Evolutionary conservation across 1,139 yeast species (phyloP).

Genomic region (Neolecta irregularis): DNA sequence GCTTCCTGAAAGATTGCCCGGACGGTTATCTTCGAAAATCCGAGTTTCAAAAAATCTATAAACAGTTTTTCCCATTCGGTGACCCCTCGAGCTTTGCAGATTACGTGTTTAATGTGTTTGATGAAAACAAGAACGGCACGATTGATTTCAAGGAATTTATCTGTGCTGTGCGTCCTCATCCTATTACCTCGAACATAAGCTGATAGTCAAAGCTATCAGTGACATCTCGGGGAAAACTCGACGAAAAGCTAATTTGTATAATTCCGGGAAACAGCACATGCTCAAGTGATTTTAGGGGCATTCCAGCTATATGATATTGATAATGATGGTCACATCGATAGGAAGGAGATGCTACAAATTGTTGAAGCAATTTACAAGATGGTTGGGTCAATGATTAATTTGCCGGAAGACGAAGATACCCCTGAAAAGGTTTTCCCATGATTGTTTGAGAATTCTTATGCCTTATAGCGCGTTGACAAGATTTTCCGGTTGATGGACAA

Average conservation of each 20-base stretch:
- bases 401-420: constrained; percentile 82
- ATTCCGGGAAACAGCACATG: neutral
- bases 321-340: constrained; percentile 57
- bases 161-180: constrained; percentile 33
- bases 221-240: constrained; percentile 75
- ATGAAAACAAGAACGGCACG: constrained; percentile 61
- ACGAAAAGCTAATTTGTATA: constrained; percentile 66
- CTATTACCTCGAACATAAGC: neutral
- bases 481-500: constrained; percentile 62
- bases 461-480: constrained; percentile 47
- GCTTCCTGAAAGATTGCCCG: constrained; percentile 78
- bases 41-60: constrained; percentile 81
- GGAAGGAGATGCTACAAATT: constrained; percentile 64
- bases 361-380: constrained; percentile 78
- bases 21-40: constrained; percentile 73
- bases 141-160: constrained; percentile 91
- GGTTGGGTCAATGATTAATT: constrained; percentile 88
- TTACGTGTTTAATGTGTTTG: constrained; percentile 78
- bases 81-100: constrained; percentile 87
- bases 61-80: constrained; percentile 96
- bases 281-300: constrained; percentile 29
- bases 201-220: constrained; percentile 40
- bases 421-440: constrained; percentile 44
- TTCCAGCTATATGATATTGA: constrained; percentile 76
- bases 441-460: neutral